Evolutionary conservation across 2,329 filamentous ascomycete genomes (phyloP), one percentile per base, ranked within the genome.

Genomic region (Fusarium nematophilum): DNA sequence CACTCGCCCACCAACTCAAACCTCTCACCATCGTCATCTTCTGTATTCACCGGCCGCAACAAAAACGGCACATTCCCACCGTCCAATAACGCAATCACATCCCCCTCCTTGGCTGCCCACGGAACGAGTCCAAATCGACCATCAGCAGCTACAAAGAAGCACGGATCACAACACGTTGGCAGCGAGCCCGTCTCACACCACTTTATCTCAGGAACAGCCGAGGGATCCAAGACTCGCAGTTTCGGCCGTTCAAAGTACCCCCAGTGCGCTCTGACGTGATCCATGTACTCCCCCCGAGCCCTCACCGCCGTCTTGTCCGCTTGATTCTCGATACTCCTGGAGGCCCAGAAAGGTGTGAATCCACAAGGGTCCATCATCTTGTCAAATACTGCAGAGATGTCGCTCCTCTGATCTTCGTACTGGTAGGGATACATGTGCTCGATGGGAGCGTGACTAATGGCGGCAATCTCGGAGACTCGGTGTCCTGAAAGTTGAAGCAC

Each of bases 61-160:
- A 64, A 8, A 14, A 58, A 65, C 1, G 62, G 62, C 0, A 64
- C 62, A 9, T 60, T 64, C 0, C 52, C 62, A 0, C 62, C 62
- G 14, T 59, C 44, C 0, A 65, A 3, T 8, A 65, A 9, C 0
- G 48, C 52, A 37, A 65, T 21, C 1, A 48, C 11, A 11, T 64
- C 62, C 1, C 43, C 56, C 3, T 57, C 62, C n/a, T 26, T 53
- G 2, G 62, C 47, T 0, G 11, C 10, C 62, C 59, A 65, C 11
- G 62, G 62, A 9, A 62, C 65, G 2, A 65, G 17, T 2, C 62
- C 59, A 46, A 39, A 42, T 3, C 46, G 9, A 0, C 51, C 56
- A 11, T 58, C 46, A 5, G 27, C 17, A 6, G 62, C 36, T 0
- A 47, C 29, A n/a, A 65, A 65, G 34, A 63, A 63, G 6, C 56